Conservation (phyloP, 2,329 filamentous ascomycete genomes). For the Colletotrichum limetticola region DNA sequence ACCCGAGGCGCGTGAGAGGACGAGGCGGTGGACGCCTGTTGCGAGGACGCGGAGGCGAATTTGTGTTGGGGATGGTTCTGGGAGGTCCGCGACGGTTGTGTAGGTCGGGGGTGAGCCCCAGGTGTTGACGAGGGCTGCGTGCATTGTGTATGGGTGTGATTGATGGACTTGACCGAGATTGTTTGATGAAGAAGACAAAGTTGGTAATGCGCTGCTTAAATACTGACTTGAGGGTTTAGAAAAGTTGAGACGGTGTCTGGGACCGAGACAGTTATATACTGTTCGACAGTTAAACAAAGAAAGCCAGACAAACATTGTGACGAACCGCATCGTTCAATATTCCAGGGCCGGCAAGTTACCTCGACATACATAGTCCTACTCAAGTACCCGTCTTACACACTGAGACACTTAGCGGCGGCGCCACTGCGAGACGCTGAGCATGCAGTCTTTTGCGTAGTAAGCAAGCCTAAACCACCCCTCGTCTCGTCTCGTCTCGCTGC, state of each 20-base stretch:
- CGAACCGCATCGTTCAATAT: background rate
- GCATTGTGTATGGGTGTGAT: slow-evolving; percentile 38
- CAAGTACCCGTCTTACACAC: background rate
- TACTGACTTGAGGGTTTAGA: background rate
- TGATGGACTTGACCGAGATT: background rate
- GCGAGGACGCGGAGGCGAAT: slow-evolving; percentile 59
- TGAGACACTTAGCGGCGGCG: background rate
- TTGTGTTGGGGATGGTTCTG: slow-evolving; percentile 50
- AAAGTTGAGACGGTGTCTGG: background rate
- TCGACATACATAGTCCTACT: background rate
- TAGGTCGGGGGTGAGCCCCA: slow-evolving; percentile 47
- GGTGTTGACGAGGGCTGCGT: slow-evolving; percentile 51
- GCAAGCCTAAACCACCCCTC: background rate
- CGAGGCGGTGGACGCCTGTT: slow-evolving; percentile 62
- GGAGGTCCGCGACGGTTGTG: slow-evolving; percentile 43
- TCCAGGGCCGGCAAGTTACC: background rate
- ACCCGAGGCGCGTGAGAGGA: slow-evolving; percentile 62
- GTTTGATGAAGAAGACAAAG: background rate
- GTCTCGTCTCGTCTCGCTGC: background rate
- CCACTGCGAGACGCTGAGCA: background rate
- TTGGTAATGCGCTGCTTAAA: background rate
- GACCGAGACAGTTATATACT: background rate
- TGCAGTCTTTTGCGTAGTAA: background rate
- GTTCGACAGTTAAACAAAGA: background rate
- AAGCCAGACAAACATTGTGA: background rate